These are phyloP conservation scores for Cyclotella distinguenda DNA, from an alignment of 108 stramenopile species.

Conservation along the genomic window DNA sequence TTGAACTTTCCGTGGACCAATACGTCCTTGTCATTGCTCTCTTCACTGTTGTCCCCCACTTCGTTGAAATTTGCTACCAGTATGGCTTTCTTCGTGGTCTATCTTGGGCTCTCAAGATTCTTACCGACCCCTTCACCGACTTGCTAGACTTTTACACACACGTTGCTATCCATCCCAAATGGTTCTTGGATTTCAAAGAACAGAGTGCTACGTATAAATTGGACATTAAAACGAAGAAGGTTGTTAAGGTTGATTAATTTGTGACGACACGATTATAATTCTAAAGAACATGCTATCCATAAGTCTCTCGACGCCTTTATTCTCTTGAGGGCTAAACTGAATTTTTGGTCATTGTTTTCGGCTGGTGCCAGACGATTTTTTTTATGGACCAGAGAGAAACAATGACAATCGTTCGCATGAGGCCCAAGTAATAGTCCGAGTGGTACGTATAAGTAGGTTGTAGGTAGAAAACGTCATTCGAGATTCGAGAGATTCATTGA, in stretches of 20 bases:
- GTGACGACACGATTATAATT: too few species aligned
- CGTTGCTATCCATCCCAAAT: slow-evolving; percentile 49
- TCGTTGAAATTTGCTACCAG: slow-evolving; percentile 53
- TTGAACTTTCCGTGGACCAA: slow-evolving; percentile 48
- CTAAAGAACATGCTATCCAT: too few species aligned
- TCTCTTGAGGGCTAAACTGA: too few species aligned
- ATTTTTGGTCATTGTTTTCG: too few species aligned
- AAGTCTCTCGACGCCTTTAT: too few species aligned
- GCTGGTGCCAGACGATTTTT: too few species aligned
- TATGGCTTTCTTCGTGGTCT: slow-evolving; percentile 50
- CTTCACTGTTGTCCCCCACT: slow-evolving; percentile 56
- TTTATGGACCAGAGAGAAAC: too few species aligned
- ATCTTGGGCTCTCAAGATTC: slow-evolving; percentile 54
- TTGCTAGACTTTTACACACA: slow-evolving; percentile 55
- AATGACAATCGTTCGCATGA: too few species aligned
- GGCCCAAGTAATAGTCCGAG: too few species aligned
- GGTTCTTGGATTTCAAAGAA: slow-evolving; percentile 55
- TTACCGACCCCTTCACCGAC: slow-evolving; percentile 59
- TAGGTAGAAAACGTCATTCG: too few species aligned
- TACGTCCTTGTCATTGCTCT: slow-evolving; percentile 46
- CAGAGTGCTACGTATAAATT: slow-evolving; percentile 46
- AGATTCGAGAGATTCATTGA: too few species aligned
- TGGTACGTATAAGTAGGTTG: too few species aligned
- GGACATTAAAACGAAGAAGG: slow-evolving; percentile 51
- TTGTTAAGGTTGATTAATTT: slow-evolving; percentile 39